Conservation (phyloP, 2,329 filamentous ascomycete genomes). For the Ophiocordyceps camponoti-saundersi region DNA sequence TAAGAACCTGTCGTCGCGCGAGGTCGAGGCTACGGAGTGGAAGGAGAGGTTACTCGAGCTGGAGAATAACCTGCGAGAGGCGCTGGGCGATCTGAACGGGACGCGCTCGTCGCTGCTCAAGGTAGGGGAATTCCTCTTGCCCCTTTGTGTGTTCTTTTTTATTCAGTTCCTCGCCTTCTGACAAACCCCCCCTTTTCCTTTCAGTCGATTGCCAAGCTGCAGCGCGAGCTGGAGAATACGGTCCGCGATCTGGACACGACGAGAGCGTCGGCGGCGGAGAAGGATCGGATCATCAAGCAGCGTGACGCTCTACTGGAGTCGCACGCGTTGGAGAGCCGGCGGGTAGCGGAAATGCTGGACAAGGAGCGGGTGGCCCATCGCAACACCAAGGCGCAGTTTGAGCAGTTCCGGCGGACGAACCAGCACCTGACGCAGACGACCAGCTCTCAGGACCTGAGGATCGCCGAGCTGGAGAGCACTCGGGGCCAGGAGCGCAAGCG, state of each 20-base stretch:
- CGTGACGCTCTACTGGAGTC: conserved; percentile 79
- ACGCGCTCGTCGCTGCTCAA: conserved; percentile 74
- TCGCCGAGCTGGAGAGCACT: conserved; percentile 70
- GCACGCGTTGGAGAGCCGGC: conserved; percentile 70
- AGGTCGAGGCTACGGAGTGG: conserved; percentile 81
- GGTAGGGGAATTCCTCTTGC: conserved; percentile 23
- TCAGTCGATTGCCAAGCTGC: conserved; percentile 69
- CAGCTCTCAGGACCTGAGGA: conserved; percentile 67
- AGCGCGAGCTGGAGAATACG: conserved; percentile 73
- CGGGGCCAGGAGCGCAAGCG: conserved; percentile 64
- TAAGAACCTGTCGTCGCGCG: conserved; percentile 66
- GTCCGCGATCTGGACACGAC: conserved; percentile 66
- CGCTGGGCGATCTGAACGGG: conserved; percentile 73
- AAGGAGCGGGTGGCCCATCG: conserved; percentile 76
- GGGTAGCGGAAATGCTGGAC: conserved; percentile 73
- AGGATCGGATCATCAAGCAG: conserved; percentile 77
- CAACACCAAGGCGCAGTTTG: conserved; percentile 74
- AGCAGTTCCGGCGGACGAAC: conserved; percentile 75
- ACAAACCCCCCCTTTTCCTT: not conserved
- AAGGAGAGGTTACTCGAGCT: conserved; percentile 81
- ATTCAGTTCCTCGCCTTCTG: not conserved
- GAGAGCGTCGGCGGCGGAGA: conserved; percentile 67
- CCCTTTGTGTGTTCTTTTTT: too few species aligned
- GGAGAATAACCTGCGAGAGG: conserved; percentile 73
- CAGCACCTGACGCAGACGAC: conserved; percentile 77